phyloP scores from a whole-genome alignment of 495 filamentous ascomycete genomes.

The Xylaria castorea region DNA sequence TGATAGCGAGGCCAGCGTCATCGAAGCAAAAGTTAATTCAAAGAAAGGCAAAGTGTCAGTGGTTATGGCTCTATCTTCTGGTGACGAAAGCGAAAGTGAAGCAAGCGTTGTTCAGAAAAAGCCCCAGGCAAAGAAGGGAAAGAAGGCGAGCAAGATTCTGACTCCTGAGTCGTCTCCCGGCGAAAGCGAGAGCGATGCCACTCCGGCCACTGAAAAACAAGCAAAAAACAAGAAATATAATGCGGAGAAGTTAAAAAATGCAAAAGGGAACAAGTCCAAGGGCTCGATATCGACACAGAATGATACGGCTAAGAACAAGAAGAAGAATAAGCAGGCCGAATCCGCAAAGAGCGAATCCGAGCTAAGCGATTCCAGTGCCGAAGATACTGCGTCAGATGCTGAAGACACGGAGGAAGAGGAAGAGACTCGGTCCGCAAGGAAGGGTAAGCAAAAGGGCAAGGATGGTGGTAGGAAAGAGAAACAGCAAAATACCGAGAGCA shows the following conservation, averaged over 20 bases:
- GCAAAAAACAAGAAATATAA: conserved; percentile 1
- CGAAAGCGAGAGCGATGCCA: conserved; percentile 13
- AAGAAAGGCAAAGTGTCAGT: conserved; percentile 18
- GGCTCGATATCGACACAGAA: conserved; percentile 21
- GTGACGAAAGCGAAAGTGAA: conserved; percentile 23
- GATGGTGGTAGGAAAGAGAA: conserved; percentile 21
- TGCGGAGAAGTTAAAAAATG: not conserved
- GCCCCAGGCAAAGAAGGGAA: conserved; percentile 1
- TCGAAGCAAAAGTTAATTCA: conserved; percentile 3
- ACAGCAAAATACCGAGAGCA: conserved; percentile 14
- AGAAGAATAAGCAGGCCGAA: conserved; percentile 32
- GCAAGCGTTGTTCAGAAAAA: conserved; percentile 18
- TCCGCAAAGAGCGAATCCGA: conserved; percentile 26
- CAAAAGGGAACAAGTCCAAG: conserved; percentile 3
- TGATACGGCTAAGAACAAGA: conserved; percentile 23
- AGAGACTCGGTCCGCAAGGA: conserved; percentile 3
- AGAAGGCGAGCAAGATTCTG: not conserved
- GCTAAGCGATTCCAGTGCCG: conserved; percentile 16
- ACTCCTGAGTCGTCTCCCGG: conserved; percentile 8
- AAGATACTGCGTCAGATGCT: conserved; percentile 21
- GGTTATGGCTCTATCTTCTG: conserved; percentile 15
- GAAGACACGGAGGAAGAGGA: conserved; percentile 23
- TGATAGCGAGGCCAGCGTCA: conserved; percentile 13
- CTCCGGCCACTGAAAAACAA: not conserved
- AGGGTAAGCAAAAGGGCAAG: conserved; percentile 19